Evolutionary conservation across 371 early-diverging fungal species (phyloP), one percentile per base, ranked within the genome.

Genomic region (Mortierella sp.): DNA sequence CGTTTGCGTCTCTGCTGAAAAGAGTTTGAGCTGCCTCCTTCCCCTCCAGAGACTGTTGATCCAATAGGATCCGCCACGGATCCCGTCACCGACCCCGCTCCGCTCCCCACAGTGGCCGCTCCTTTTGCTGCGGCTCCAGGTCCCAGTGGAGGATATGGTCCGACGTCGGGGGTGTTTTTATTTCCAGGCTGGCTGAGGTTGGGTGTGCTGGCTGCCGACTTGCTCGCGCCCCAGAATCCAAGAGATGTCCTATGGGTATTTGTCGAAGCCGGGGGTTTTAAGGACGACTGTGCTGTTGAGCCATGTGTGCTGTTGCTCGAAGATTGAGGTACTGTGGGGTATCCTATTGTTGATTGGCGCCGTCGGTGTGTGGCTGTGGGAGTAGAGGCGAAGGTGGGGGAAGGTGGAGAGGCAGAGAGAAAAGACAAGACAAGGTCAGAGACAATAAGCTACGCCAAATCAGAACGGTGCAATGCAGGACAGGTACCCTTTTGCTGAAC

Each of bases 181-280:
- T 40, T 70, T 64, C 40, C 73, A 0, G 72, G n/a, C 28, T 82
- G 74, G 11, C 77, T 59, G 16, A 84, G 78, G 61, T 84, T 80
- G 73, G 84, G 84, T 19, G 84, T 80, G 59, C 84, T 84, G 10
- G 84, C 81, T 2, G 84, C 80, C 21, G 84, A 64, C 57, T 84
- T 84, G 48, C 69, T 77, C n/a, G 78, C 75, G 31, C 73, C 61
- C 84, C 84, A 84, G 40, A 77, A 31, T 10, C 84, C 84, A 55
- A 84, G 75, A 0, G 84, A 84, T 28, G 37, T 77, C 13, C 81
- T 67, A 40, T 80, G 55, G 31, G 55, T 79, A 37, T 46, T 48
- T 55, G 69, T 37, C 26, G 72, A 50, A 6, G 50, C 10, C 48
- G 61, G 48, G 5, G 70, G 48, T 43, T 55, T 72, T 59, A 70